Evolutionary conservation across 495 filamentous ascomycete genomes (phyloP).

Genomic region (Aspergillus baeticus): DNA sequence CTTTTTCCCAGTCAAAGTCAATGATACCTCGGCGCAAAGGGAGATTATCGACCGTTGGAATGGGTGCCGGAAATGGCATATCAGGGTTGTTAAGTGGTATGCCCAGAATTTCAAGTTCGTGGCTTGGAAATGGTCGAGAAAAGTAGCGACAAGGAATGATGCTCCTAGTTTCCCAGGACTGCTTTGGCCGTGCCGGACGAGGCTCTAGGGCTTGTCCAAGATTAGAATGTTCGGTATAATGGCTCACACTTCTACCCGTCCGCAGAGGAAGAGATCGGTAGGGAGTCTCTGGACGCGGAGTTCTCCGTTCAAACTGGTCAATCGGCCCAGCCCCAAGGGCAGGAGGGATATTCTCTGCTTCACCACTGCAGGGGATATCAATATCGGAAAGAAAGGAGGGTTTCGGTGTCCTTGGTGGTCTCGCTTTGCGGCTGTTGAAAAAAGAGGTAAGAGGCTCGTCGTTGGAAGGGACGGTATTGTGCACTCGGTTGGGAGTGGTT

Average conservation of each 20-base stretch:
- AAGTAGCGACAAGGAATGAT: conserved; percentile 1
- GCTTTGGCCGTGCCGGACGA: neutral
- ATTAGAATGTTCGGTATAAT: neutral
- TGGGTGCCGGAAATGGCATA: conserved; percentile 14
- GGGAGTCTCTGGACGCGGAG: neutral
- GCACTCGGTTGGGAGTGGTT: neutral
- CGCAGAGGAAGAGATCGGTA: neutral
- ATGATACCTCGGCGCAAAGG: conserved; percentile 8
- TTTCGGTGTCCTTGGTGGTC: conserved; percentile 13
- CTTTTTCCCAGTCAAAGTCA: neutral
- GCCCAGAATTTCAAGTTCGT: neutral
- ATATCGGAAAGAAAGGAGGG: conserved; percentile 13
- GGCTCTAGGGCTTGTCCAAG: neutral
- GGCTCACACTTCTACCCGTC: neutral
- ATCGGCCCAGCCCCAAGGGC: neutral
- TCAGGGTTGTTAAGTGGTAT: conserved; percentile 8
- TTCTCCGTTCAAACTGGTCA: neutral
- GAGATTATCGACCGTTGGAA: conserved; percentile 14
- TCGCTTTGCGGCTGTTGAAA: neutral
- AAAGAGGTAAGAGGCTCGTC: neutral
- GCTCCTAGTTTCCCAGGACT: neutral
- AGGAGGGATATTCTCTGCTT: conserved; percentile 4
- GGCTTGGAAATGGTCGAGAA: conserved; percentile 6
- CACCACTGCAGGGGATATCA: neutral
- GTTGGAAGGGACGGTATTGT: neutral